Conservation (phyloP, 1,139 yeast species). For the Hyphopichia burtonii region DNA sequence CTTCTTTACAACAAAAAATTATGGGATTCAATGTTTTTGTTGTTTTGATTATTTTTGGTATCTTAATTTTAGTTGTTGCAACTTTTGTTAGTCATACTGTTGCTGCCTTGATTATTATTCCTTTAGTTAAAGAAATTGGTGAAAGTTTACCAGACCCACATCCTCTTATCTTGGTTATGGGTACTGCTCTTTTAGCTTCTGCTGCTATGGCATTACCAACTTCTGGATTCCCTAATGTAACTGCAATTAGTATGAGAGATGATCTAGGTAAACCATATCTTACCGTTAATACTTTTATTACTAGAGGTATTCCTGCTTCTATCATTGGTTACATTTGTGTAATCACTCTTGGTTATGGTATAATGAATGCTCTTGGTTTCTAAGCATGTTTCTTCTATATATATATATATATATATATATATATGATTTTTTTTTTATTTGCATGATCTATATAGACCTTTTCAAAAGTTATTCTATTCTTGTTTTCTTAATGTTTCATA, state of each 20-base stretch:
- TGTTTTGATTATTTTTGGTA: constrained; percentile 73
- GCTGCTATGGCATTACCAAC: constrained; percentile 97
- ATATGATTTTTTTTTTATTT: not conserved
- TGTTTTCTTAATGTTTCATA: not conserved
- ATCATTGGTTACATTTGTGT: constrained; percentile 66
- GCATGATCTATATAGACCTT: no score
- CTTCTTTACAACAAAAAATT: constrained; percentile 58
- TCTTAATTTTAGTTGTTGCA: constrained; percentile 76
- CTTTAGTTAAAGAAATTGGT: constrained; percentile 86
- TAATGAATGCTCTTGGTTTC: constrained; percentile 60
- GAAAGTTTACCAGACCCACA: constrained; percentile 68
- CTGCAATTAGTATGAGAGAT: constrained; percentile 90
- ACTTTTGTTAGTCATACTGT: constrained; percentile 96
- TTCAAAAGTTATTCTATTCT: no score
- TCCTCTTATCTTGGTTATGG: constrained; percentile 75
- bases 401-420: no score
- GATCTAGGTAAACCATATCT: constrained; percentile 85
- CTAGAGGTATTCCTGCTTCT: constrained; percentile 86
- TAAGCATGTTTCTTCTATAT: constrained; percentile 14
- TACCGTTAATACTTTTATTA: constrained; percentile 78
- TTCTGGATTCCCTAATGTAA: constrained; percentile 94
- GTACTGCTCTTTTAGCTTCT: constrained; percentile 80
- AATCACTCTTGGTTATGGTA: constrained; percentile 74
- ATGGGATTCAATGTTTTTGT: constrained; percentile 65
- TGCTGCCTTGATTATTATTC: constrained; percentile 87